Conservation (phyloP, 2,329 filamentous ascomycete genomes). For the Davidsoniella australis region DNA sequence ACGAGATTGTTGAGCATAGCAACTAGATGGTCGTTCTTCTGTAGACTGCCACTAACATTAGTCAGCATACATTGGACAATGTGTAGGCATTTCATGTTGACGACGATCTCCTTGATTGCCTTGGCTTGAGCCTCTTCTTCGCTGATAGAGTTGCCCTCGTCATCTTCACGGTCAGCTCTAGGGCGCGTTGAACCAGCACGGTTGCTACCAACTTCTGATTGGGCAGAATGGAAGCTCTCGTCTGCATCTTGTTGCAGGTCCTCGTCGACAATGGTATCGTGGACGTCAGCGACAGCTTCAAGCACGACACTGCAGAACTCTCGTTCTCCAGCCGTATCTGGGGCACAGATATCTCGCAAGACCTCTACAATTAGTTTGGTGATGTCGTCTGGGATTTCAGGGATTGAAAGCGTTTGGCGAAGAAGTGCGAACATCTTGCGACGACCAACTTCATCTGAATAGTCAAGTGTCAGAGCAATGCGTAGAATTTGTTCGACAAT, state of each 20-base stretch:
- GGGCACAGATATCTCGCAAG: slow-evolving; percentile 66
- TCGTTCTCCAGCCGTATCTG: slow-evolving; percentile 53
- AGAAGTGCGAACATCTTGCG: slow-evolving; percentile 91
- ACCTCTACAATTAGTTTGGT: slow-evolving; percentile 77
- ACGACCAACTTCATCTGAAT: slow-evolving; percentile 90
- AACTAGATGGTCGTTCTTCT: slow-evolving; percentile 79
- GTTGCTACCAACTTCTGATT: slow-evolving; percentile 57
- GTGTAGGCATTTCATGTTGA: slow-evolving; percentile 96
- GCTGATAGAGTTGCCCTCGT: slow-evolving; percentile 20
- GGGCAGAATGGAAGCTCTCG: slow-evolving; percentile 82
- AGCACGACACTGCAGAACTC: slow-evolving; percentile 76
- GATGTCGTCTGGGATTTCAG: slow-evolving; percentile 79
- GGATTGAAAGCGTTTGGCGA: slow-evolving; percentile 66
- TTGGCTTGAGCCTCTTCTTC: slow-evolving; percentile 55
- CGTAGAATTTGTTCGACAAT: slow-evolving; percentile 89
- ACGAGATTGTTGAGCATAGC: slow-evolving; percentile 97
- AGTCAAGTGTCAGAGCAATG: slow-evolving; percentile 82
- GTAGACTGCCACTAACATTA: slow-evolving; percentile 74
- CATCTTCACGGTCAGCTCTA: slow-evolving; percentile 23
- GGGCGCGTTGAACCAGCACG: slow-evolving; percentile 31
- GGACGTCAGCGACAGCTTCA: slow-evolving; percentile 89
- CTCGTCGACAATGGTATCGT: slow-evolving; percentile 76
- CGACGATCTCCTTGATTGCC: slow-evolving; percentile 76
- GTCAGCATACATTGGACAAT: slow-evolving; percentile 96
- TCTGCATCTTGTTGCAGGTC: slow-evolving; percentile 30